Evolutionary conservation across 441 rosid genomes (phyloP), one percentile per base, ranked within the genome.

Genomic region (Lagerstroemia fauriei): DNA sequence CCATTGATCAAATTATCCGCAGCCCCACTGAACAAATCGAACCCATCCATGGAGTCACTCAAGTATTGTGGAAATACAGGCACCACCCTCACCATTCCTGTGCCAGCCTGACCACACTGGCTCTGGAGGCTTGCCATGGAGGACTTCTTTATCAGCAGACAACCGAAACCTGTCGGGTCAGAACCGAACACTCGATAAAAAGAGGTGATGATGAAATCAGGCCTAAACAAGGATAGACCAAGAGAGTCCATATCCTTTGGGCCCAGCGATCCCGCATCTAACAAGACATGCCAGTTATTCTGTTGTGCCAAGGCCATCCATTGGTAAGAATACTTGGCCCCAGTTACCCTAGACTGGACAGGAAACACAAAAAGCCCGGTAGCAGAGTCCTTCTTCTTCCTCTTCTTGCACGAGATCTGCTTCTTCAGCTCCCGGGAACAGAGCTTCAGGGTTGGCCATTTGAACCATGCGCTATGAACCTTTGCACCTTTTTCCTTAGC

Each of bases 241-340:
- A 92, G 92, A 0, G 95, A 92, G 86, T 92, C 95, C 95, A 92
- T 92, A 78, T 92, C 95, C 87, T 92, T 92, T 48, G 95, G 95
- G 82, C 95, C 95, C 78, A 92, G 83, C 29, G 95, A 88, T 22
- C 95, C 95, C 0, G 95, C 95, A 56, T 92, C 95, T 74, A 92
- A 92, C 86, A 91, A 85, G 25, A 91, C 92, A 84, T 92, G 95
- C 95, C 95, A 92, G 73, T 91, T 89, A 83, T 92, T 90, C 79
- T 92, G 95, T 82, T 92, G 95, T 53, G 95, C 95, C 83, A 91
- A 85, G 9, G 95, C 88, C 95, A 92, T 92, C 95, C 95, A 92
- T 83, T 92, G 95, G 86, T 92, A 92, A 78, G 95, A 92, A 82
- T 90, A 92, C 89, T 92, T 92, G 10, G 95, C 88, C 56, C 95